Percentiles rank a stretch among this genome's conserved stretches.
These are phyloP conservation scores for Saturnispora saitoi DNA, from an alignment of 805 yeast genomes.

Conservation along the genomic window DNA sequence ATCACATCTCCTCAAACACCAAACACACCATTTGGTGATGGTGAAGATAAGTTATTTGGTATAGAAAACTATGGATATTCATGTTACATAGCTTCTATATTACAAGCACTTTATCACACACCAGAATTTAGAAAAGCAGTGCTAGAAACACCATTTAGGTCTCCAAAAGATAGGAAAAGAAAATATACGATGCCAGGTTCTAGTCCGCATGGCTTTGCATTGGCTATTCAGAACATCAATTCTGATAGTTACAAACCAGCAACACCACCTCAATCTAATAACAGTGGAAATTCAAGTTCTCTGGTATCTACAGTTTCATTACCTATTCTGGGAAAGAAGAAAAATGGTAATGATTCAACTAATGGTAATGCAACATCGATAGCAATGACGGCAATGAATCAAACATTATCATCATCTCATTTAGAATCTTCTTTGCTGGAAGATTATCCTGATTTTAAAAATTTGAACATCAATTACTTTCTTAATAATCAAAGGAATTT, in stretches of 20 bases:
- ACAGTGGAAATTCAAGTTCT: not conserved
- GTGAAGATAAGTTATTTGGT: constrained; percentile 63
- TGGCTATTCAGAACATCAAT: constrained; percentile 9
- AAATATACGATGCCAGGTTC: constrained; percentile 34
- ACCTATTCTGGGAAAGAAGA: not conserved
- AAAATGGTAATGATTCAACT: not conserved
- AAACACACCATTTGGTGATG: constrained; percentile 51
- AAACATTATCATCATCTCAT: not conserved
- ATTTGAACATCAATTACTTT: constrained; percentile 6
- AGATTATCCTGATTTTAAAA: not conserved
- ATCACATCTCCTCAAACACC: constrained; percentile 17
- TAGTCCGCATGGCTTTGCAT: constrained; percentile 32
- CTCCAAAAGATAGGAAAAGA: constrained; percentile 28
- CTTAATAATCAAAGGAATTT: constrained; percentile 36
- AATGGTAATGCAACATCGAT: not conserved
- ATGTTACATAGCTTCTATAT: constrained; percentile 87
- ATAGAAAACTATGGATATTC: constrained; percentile 86
- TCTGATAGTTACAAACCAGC: not conserved
- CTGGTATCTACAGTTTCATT: not conserved
- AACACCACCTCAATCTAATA: not conserved
- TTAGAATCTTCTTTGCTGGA: not conserved
- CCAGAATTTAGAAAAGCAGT: constrained; percentile 55
- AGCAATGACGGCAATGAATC: not conserved
- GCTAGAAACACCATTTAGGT: constrained; percentile 38
- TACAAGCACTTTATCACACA: constrained; percentile 80